These are phyloP conservation scores for Chlorella sp. DNA, from an alignment of 139 green algal species.

Conservation along the genomic window DNA sequence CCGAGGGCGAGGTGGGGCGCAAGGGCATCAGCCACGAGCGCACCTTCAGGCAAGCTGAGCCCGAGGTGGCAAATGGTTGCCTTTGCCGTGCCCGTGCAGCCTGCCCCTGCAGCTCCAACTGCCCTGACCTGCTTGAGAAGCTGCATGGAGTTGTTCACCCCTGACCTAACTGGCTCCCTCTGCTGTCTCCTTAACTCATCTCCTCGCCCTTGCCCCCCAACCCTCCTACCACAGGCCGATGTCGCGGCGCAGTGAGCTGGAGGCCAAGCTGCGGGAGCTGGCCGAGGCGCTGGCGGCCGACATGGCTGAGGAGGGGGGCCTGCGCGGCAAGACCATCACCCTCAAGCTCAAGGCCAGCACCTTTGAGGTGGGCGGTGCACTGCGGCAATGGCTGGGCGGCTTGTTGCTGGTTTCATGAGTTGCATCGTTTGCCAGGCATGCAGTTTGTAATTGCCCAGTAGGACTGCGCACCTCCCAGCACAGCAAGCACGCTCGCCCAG, in stretches of 20 bases:
- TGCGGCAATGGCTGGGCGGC: background rate
- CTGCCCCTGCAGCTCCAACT: too few relatives aligned
- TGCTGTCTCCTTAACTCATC: background rate
- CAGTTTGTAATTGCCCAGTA: background rate
- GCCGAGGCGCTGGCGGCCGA: slow-evolving; percentile 70
- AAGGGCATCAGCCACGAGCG: slow-evolving; percentile 88
- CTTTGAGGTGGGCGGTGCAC: slow-evolving; percentile 67
- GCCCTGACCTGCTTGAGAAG: too few relatives aligned
- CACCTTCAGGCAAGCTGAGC: slow-evolving; percentile 71
- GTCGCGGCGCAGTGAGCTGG: slow-evolving; percentile 45
- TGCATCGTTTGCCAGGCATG: too few relatives aligned
- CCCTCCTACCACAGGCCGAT: slow-evolving; percentile 3
- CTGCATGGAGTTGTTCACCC: too few relatives aligned
- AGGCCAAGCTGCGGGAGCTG: slow-evolving; percentile 72
- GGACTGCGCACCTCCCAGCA: too few relatives aligned
- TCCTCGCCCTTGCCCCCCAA: background rate
- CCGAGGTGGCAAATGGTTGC: too few relatives aligned
- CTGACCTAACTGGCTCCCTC: background rate
- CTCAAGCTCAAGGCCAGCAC: slow-evolving; percentile 86
- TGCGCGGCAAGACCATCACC: slow-evolving; percentile 83
- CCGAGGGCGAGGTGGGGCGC: slow-evolving; percentile 63
- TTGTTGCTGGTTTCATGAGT: too few relatives aligned
- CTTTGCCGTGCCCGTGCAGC: background rate
- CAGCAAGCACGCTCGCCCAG: too few relatives aligned
- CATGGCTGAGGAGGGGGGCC: slow-evolving; percentile 68